Base-by-base conservation (phyloP, 805 yeast species). In the Clavispora carvajalis region DNA sequence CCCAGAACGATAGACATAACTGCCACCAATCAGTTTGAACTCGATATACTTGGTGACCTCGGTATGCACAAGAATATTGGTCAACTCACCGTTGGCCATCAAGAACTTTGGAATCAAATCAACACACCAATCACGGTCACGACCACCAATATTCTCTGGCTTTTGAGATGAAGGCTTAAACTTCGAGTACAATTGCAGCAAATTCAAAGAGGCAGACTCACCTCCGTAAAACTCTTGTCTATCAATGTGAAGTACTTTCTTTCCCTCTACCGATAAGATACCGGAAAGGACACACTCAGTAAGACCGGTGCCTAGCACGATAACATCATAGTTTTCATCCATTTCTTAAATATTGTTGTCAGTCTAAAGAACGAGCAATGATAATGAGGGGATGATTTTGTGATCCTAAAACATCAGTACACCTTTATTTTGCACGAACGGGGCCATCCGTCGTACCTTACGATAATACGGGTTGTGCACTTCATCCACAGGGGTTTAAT, bases 311-410 rank as follows among this genome's bases (percentile, higher is more conserved):
- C 98, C 99, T 45, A 91, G 75, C 21, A 91, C 97, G 53, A 93
- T 91, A 46, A 91, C 96, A 71, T 93, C 99, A 79, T 90, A 93
- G 50, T 86, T 79, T 65, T 90, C 96, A 67, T 93, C 98, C 96
- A 93, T 88, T 25, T 39, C 37, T 16, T 12, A 33, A 19, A 8
- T 4, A n/a, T 34, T 23, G 36, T 22, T 23, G 19, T 37, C 17
- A 29, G 31, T 22, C 19, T 28, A 28, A 12, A 16, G 15, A 15
- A 11, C 6, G 31, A 28, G 31, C 31, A 28, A 28, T 12, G 10
- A 15, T 16, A 8, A 8, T n/a, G 19, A 28, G 12, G 31, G 31
- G 31, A 28, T 28, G 31, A 28, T 28, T 28, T 28, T 28, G 31
- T 28, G 16, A 28, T 28, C 31, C 9, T n/a, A 28, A 7, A 13